These are phyloP conservation scores for Mucor indicus DNA, from an alignment of 371 early-diverging fungal genomes.

Conservation along the genomic window DNA sequence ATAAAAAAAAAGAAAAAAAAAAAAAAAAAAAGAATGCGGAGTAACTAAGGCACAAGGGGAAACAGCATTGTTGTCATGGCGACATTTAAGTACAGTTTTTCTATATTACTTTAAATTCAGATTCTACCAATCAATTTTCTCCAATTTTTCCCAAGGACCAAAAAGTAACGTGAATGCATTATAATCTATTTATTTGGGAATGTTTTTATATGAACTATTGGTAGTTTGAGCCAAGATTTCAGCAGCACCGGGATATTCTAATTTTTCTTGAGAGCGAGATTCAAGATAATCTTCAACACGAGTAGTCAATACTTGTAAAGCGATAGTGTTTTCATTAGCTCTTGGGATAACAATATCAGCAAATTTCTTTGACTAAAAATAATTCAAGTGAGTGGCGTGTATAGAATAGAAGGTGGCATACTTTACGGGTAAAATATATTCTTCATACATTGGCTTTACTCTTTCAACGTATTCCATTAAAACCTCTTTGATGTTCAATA, in stretches of 20 bases:
- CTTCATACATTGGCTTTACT: conserved; percentile 85
- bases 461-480: conserved; percentile 70
- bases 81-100: too few relatives aligned
- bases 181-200: conserved; percentile 41
- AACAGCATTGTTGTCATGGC: too few relatives aligned
- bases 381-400: not conserved
- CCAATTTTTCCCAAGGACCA: too few relatives aligned
- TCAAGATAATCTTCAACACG: conserved; percentile 59
- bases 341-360: conserved; percentile 90
- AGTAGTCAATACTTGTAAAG: conserved; percentile 67
- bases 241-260: conserved; percentile 6
- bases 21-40: too few relatives aligned
- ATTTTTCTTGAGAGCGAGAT: conserved; percentile 4
- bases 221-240: conserved; percentile 29
- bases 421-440: conserved; percentile 75
- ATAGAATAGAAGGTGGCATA: not conserved
- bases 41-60: too few relatives aligned
- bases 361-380: conserved; percentile 67
- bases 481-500: conserved; percentile 47
- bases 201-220: conserved; percentile 33
- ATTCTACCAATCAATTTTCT: too few relatives aligned
- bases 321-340: conserved; percentile 72
- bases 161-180: too few relatives aligned
- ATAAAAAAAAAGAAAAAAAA: too few relatives aligned
- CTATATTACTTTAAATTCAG: too few relatives aligned